phyloP scores from a whole-genome alignment of 805 yeast genomes.

The Kodamaea kaohsiungensis region DNA sequence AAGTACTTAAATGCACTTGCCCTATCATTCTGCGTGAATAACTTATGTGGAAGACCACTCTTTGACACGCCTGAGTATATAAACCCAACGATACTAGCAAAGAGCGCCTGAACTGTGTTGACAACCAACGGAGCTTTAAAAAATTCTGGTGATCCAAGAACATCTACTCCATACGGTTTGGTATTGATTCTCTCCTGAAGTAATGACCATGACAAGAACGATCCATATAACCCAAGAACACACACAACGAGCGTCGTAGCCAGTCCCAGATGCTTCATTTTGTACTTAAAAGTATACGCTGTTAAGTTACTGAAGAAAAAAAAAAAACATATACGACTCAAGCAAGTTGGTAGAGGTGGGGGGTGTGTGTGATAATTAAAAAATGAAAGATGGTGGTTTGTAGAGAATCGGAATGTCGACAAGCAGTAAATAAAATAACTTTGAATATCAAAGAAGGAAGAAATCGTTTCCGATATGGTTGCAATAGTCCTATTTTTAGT shows the following conservation, averaged over 20 bases:
- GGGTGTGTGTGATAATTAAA: neutral
- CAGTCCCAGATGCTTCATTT: conserved; percentile 19
- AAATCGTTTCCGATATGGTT: neutral
- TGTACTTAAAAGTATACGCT: neutral
- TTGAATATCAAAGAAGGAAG: neutral
- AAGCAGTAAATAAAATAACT: neutral
- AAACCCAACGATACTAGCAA: conserved; percentile 71
- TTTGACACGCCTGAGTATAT: conserved; percentile 48
- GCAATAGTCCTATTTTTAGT: neutral
- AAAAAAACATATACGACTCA: too few relatives aligned
- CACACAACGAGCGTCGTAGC: conserved; percentile 30
- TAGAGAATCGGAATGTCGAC: neutral
- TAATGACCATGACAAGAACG: conserved; percentile 89
- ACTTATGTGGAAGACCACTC: conserved; percentile 28
- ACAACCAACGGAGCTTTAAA: conserved; percentile 82
- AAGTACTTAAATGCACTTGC: conserved; percentile 19
- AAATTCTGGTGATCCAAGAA: conserved; percentile 35
- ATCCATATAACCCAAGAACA: conserved; percentile 72
- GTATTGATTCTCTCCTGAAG: conserved; percentile 87
- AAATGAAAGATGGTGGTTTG: neutral
- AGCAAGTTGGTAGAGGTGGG: too few relatives aligned
- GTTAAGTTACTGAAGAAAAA: neutral
- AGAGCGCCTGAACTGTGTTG: conserved; percentile 69
- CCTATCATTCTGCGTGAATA: conserved; percentile 34
- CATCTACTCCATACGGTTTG: conserved; percentile 61